A percentile compares a stretch with the other conserved stretches of the same genome.
These are phyloP conservation scores for Cladophialophora bantiana DNA, from an alignment of 2,329 filamentous ascomycete species.

Conservation along the genomic window DNA sequence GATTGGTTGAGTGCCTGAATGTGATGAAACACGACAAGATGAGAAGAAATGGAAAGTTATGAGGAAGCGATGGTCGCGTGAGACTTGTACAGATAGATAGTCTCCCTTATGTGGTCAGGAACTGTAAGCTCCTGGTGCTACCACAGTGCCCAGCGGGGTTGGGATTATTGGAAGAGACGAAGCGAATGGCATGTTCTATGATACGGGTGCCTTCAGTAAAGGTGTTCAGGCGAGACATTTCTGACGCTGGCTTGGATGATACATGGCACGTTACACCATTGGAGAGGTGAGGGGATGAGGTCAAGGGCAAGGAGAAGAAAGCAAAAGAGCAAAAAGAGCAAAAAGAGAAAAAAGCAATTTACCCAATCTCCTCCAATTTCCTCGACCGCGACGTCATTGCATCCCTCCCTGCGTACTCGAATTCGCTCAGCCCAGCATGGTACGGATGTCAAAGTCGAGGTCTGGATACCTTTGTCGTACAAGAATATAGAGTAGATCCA, in stretches of 20 bases:
- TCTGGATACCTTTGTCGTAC: neutral
- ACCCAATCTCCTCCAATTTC: neutral
- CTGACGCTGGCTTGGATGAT: neutral
- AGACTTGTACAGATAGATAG: neutral
- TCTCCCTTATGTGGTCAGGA: neutral
- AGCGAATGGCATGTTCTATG: neutral
- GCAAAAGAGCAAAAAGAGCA: neutral
- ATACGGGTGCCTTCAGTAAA: neutral
- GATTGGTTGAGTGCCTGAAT: slow-evolving; percentile 60
- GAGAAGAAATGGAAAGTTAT: neutral
- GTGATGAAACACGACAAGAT: neutral
- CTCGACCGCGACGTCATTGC: neutral
- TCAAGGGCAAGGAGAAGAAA: neutral
- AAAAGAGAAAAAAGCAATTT: neutral
- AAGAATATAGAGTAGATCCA: neutral
- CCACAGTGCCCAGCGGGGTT: neutral
- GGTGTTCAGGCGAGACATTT: neutral
- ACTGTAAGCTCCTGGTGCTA: neutral
- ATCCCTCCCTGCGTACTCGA: neutral
- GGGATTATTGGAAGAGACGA: neutral
- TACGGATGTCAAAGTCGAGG: neutral
- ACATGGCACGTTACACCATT: neutral
- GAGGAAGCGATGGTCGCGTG: neutral
- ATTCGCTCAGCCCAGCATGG: neutral
- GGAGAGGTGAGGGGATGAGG: neutral